Conservation (phyloP, 306 rosid genomes). For the Geum urbanum region DNA sequence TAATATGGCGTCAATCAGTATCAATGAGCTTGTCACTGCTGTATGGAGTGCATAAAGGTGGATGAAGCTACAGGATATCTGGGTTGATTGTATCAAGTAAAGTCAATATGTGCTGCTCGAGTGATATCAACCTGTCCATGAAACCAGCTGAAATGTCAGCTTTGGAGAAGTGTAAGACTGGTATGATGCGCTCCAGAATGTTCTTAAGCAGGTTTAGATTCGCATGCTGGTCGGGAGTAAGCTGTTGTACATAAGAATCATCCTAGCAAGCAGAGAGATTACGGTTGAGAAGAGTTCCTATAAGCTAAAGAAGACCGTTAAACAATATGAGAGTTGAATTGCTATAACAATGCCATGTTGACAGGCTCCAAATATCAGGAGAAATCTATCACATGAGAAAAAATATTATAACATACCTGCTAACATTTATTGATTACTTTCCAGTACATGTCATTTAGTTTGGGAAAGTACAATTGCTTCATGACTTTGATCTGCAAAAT, state of each 20-base stretch:
- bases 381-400: neutral
- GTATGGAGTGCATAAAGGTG: conserved; percentile 38
- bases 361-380: conserved; percentile 1
- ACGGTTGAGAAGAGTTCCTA: conserved; percentile 41
- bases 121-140: conserved; percentile 42
- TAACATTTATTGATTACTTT: conserved; percentile 48
- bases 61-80: conserved; percentile 40
- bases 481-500: conserved; percentile 54
- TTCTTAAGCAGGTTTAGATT: conserved; percentile 39
- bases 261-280: conserved; percentile 37
- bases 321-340: neutral
- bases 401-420: conserved; percentile 44
- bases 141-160: conserved; percentile 15
- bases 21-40: neutral
- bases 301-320: neutral
- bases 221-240: conserved; percentile 44
- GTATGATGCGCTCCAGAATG: conserved; percentile 43
- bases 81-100: conserved; percentile 39
- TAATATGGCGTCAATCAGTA: no score
- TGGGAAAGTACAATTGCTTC: conserved; percentile 65
- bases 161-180: conserved; percentile 45
- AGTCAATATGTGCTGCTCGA: conserved; percentile 52
- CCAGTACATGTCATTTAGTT: conserved; percentile 53
- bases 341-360: neutral
- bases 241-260: conserved; percentile 57